These are phyloP conservation scores for Sambucus nigra DNA, from an alignment of 129 eudicot genomes.

Conservation along the genomic window DNA sequence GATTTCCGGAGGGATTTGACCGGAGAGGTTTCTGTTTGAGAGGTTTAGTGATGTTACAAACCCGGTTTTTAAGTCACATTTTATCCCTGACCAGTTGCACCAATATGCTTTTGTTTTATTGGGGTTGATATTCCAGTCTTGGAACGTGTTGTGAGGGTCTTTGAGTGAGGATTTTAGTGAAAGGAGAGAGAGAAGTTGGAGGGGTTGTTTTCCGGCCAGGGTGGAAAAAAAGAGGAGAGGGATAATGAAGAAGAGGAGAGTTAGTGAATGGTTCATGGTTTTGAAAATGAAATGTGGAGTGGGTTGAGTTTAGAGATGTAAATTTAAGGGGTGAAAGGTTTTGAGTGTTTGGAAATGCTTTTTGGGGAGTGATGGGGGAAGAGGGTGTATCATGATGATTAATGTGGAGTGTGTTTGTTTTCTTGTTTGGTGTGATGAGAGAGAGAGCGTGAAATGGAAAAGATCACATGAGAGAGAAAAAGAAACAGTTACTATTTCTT, in stretches of 20 bases:
- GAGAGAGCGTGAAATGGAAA: slow-evolving; percentile 23
- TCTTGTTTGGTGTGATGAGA: slow-evolving; percentile 35
- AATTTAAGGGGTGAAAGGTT: slow-evolving; percentile 54
- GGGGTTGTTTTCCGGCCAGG: no score
- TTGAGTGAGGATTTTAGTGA: slow-evolving; percentile 57
- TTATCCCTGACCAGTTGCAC: slow-evolving; percentile 86
- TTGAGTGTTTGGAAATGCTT: slow-evolving; percentile 40
- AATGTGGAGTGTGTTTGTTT: slow-evolving; percentile 58
- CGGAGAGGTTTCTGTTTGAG: slow-evolving; percentile 77
- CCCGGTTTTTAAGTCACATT: slow-evolving; percentile 40
- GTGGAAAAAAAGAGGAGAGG: no score
- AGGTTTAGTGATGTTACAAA: slow-evolving; percentile 53
- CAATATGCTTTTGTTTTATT: slow-evolving; percentile 30
- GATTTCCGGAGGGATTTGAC: slow-evolving; percentile 46
- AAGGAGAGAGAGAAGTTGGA: slow-evolving; percentile 59
- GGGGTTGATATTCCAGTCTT: slow-evolving; percentile 66
- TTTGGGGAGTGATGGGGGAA: slow-evolving; percentile 66
- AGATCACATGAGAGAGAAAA: slow-evolving; percentile 5
- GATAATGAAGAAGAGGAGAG: not conserved
- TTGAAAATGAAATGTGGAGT: slow-evolving; percentile 6
- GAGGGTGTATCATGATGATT: slow-evolving; percentile 75
- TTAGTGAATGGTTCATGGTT: slow-evolving; percentile 41
- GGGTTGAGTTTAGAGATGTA: slow-evolving; percentile 16
- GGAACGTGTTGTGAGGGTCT: slow-evolving; percentile 63
- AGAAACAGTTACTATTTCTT: not conserved